Percentiles rank a stretch among this genome's conserved stretches.
These are phyloP conservation scores for Cladosporium colombiae DNA, from an alignment of 2,329 filamentous ascomycete genomes.

Conservation along the genomic window DNA sequence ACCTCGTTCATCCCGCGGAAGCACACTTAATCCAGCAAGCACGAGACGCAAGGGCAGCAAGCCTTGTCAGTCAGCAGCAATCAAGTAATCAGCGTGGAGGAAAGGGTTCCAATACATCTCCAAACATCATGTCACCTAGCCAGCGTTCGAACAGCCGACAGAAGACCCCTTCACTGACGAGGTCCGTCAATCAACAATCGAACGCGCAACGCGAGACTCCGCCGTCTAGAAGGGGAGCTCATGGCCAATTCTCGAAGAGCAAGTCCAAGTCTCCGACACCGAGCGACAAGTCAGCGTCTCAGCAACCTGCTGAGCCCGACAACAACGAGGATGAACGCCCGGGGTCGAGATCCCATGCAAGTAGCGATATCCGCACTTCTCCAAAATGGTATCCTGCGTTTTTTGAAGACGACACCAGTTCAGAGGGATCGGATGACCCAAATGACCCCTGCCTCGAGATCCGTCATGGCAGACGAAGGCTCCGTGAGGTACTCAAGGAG, in stretches of 20 bases:
- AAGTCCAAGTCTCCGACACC: background rate
- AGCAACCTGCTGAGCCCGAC: background rate
- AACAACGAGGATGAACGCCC: background rate
- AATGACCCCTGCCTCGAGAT: background rate
- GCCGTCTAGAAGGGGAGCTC: background rate
- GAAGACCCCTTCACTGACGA: background rate
- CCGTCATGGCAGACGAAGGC: background rate
- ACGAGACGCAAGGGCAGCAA: background rate
- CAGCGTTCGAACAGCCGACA: background rate
- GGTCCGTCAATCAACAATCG: background rate
- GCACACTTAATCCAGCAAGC: background rate
- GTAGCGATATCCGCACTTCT: background rate
- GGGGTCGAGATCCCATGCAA: background rate
- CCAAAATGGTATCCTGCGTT: background rate
- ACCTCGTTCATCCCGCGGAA: background rate
- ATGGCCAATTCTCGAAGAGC: background rate
- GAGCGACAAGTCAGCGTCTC: background rate
- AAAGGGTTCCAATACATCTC: background rate
- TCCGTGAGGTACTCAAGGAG: background rate
- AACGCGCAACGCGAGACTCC: background rate
- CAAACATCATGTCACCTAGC: background rate
- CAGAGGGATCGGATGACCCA: background rate
- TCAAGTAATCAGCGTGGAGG: background rate
- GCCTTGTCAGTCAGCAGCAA: background rate
- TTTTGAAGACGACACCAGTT: background rate